phyloP scores from a whole-genome alignment of 2,329 filamentous ascomycete species.

The Aspergillus puulaauensis region DNA sequence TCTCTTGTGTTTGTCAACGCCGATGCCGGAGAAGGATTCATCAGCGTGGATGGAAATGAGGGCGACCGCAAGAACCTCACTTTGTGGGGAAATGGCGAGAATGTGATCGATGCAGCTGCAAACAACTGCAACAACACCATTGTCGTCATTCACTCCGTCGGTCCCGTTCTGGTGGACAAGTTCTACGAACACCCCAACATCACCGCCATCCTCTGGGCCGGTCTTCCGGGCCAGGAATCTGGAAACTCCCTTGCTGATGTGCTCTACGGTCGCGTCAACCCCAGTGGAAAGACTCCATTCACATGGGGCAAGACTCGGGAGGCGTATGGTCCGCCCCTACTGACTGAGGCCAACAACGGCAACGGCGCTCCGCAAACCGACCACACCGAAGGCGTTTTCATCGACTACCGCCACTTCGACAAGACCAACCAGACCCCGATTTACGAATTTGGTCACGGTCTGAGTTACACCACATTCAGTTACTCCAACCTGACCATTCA shows the following conservation, averaged over 20 bases:
- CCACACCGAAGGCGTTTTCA: constrained; percentile 63
- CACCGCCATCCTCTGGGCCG: constrained; percentile 73
- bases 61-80: constrained; percentile 94
- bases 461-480: constrained; percentile 63
- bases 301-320: constrained; percentile 56
- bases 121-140: constrained; percentile 82
- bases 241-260: constrained; percentile 74
- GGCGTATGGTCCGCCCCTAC: constrained; percentile 57
- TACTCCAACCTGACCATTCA: constrained; percentile 59
- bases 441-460: constrained; percentile 63
- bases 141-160: constrained; percentile 83
- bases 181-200: constrained; percentile 63
- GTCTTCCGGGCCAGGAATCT: constrained; percentile 72
- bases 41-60: constrained; percentile 75
- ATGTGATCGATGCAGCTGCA: constrained; percentile 77
- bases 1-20: constrained; percentile 87
- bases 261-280: constrained; percentile 67
- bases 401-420: constrained; percentile 56
- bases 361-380: constrained; percentile 56
- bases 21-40: constrained; percentile 82
- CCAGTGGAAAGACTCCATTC: constrained; percentile 62
- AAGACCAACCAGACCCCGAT: constrained; percentile 55
- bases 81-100: constrained; percentile 79
- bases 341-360: constrained; percentile 60
- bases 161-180: constrained; percentile 73